Conservation (phyloP, 2,329 filamentous ascomycete species). For the Endothia cerciana region DNA sequence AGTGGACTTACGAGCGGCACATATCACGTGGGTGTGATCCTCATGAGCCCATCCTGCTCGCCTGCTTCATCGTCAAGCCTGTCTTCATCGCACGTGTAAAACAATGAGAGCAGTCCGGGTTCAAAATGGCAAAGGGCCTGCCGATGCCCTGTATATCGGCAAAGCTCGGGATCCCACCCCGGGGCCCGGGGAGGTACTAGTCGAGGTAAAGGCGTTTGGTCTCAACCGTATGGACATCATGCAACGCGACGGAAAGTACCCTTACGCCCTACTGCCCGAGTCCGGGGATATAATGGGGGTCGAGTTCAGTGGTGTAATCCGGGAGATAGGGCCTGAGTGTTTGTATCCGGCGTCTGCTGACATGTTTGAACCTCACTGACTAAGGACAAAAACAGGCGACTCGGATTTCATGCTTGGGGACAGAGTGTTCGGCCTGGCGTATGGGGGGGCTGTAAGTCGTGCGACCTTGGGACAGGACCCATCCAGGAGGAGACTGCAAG, state of each 20-base stretch:
- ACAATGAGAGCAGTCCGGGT: not conserved
- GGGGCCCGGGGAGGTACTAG: conserved; percentile 15
- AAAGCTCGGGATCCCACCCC: conserved; percentile 18
- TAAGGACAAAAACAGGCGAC: not conserved
- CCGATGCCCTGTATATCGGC: conserved; percentile 6
- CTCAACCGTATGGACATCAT: conserved; percentile 30
- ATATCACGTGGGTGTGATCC: not conserved
- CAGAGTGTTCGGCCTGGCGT: conserved; percentile 8
- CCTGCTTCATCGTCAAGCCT: not conserved
- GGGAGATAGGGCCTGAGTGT: conserved; percentile 23
- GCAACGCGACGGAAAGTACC: conserved; percentile 29
- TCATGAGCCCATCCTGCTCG: not conserved
- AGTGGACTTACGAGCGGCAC: not conserved
- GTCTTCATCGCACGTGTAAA: not conserved
- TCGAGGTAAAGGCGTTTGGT: conserved; percentile 28
- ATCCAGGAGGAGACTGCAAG: not conserved
- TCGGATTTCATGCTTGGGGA: conserved; percentile 2
- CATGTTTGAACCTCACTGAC: not conserved
- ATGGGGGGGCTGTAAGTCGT: conserved; percentile 13
- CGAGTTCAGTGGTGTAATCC: conserved; percentile 27
- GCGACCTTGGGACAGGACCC: not conserved
- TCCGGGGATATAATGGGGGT: conserved; percentile 27
- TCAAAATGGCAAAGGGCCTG: not conserved
- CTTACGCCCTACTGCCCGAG: conserved; percentile 26
- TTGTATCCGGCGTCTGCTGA: conserved; percentile 2